These are phyloP conservation scores for Cryptococcus depauperatus DNA, from an alignment of 1,284 basidiomycete genomes.

Conservation along the genomic window DNA sequence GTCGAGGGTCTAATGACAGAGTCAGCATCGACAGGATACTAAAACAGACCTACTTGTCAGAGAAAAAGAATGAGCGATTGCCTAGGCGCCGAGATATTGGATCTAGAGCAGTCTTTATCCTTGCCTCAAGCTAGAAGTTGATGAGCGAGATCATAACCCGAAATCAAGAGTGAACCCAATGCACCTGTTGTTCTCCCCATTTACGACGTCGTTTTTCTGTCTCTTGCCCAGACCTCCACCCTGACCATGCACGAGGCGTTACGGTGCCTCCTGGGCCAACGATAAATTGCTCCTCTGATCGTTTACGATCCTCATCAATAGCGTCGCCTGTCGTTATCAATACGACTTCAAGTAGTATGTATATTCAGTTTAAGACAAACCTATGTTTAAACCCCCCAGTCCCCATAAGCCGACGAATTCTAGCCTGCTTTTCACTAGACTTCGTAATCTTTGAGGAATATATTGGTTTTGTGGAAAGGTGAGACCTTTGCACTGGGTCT, in stretches of 20 bases:
- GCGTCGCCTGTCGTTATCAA: constrained; percentile 17
- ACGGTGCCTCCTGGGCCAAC: constrained; percentile 35
- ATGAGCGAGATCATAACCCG: background rate
- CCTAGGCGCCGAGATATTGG: constrained; percentile 29
- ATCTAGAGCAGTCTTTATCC: constrained; percentile 22
- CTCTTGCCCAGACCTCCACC: constrained; percentile 30
- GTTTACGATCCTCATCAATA: constrained; percentile 25
- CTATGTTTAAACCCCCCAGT: constrained; percentile 28
- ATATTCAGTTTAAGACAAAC: constrained; percentile 6
- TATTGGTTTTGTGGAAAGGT: constrained; percentile 35
- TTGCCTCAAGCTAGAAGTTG: constrained; percentile 13
- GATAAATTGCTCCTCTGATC: constrained; percentile 25
- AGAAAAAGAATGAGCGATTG: constrained; percentile 24
- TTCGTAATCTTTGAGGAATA: constrained; percentile 34
- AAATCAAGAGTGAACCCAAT: background rate
- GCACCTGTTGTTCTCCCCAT: constrained; percentile 36
- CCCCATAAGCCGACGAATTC: constrained; percentile 38
- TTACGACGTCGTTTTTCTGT: constrained; percentile 24
- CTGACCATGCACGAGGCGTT: constrained; percentile 29
- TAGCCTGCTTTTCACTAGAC: constrained; percentile 29
- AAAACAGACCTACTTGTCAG: constrained; percentile 20
- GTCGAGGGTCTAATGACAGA: constrained; percentile 29
- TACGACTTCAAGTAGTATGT: too few relatives aligned
- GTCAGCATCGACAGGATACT: background rate
- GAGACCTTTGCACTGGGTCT: constrained; percentile 24